Percentiles rank a stretch among this genome's conserved stretches.
Evolutionary conservation across 306 rosid genomes (phyloP).

Genomic region (Hippophae tibetana): DNA sequence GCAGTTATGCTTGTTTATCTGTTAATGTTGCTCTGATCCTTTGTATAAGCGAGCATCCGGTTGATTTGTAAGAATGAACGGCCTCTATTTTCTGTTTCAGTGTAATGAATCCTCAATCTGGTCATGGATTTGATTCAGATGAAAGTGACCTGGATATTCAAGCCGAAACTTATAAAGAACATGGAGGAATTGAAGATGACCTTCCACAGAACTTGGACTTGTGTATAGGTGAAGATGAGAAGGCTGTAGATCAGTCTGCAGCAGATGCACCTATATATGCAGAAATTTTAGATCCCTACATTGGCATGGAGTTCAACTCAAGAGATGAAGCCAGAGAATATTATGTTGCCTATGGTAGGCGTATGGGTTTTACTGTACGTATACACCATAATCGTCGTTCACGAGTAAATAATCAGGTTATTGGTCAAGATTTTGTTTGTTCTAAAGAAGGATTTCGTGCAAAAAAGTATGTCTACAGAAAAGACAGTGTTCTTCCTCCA

Average conservation of each 20-base stretch:
- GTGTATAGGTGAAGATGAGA: constrained; percentile 36
- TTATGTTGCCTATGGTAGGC: constrained; percentile 54
- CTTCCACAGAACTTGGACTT: constrained; percentile 29
- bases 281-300: constrained; percentile 37
- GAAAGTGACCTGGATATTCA: constrained; percentile 47
- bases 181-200: constrained; percentile 24
- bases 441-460: constrained; percentile 75
- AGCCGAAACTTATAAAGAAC: constrained; percentile 28
- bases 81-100: constrained; percentile 10
- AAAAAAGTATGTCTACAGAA: constrained; percentile 56
- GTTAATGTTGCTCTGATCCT: too few species aligned
- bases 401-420: constrained; percentile 55
- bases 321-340: constrained; percentile 71
- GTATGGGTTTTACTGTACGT: constrained; percentile 51
- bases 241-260: constrained; percentile 29
- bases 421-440: constrained; percentile 76
- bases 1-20: too few species aligned
- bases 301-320: constrained; percentile 58
- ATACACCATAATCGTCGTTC: constrained; percentile 76
- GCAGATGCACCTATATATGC: constrained; percentile 26
- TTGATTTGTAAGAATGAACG: constrained; percentile 7
- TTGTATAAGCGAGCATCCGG: neutral
- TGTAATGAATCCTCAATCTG: constrained; percentile 38
- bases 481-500: constrained; percentile 70
- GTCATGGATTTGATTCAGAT: constrained; percentile 41